Evolutionary conservation across 768 basidiomycete species (phyloP), one percentile per base, ranked within the genome.

Genomic region (Paxillus involutus): DNA sequence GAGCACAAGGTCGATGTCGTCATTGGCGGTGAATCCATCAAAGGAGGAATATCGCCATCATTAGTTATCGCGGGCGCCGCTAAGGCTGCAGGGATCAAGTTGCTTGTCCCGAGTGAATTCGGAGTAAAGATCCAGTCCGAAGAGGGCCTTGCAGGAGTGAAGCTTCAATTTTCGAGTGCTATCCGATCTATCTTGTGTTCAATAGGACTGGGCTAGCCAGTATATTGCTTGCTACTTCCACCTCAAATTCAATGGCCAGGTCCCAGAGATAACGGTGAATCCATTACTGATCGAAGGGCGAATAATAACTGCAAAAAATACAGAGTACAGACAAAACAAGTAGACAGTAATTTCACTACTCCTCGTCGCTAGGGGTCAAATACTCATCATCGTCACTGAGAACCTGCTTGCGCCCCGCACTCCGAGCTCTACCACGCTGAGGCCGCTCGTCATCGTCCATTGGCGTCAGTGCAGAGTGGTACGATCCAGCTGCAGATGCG

Each of bases 391-490:
- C 66, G 58, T 91, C 89, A 59, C 88, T 90, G 70, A 90, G 73
- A 47, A 91, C 80, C 70, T 87, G 86, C 66, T 84, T 89, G 57
- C 88, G 78, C 30, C 81, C 83, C 17, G 77, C 73, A 65, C 84
- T 86, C 52, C 80, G 73, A 36, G 85, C 80, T 14, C 82, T 71
- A 4, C 77, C 79, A 10, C 81, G 77, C 9, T 76, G 77, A 29
- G 80, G 82, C 42, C 84, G 81, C 44, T 87, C 86, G 55, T 91
- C 89, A 56, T 91, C 89, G 44, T 90, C 89, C 86, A 91, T 87
- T 2, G 88, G 88, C 6, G 87, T 89, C 58, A 89, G 68, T 10
- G 89, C 87, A 35, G 84, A 81, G 30, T 89, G 86, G 10, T 77
- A 80, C 36, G 80, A 73, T 30, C 79, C 75, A 41, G 80, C 75